Conservation (phyloP, 2,329 filamentous ascomycete species). For the Dendrostoma leiphaemia region DNA sequence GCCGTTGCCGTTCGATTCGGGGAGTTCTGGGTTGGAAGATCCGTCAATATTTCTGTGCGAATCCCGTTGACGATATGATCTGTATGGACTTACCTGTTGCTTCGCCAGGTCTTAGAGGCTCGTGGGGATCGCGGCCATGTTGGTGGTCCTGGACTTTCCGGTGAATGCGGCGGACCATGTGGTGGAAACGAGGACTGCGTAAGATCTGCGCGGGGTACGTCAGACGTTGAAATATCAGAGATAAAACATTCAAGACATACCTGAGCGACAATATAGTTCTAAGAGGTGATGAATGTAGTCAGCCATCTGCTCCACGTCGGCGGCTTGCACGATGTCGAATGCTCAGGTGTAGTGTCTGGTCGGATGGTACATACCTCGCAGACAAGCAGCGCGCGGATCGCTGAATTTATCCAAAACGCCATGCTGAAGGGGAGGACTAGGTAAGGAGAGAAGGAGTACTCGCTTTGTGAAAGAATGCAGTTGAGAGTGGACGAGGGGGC, state of each 20-base stretch:
- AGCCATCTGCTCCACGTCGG: not conserved
- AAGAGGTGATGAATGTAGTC: not conserved
- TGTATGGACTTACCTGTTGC: slow-evolving; percentile 41
- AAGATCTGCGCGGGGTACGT: slow-evolving; percentile 39
- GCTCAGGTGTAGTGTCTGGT: not conserved
- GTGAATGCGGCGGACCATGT: slow-evolving; percentile 51
- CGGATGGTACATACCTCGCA: not conserved
- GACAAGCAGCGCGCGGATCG: not conserved
- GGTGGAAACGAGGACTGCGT: slow-evolving; percentile 49
- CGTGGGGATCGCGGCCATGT: slow-evolving; percentile 48
- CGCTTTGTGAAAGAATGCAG: not conserved
- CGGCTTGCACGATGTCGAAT: not conserved
- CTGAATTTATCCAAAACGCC: not conserved
- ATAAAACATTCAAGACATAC: slow-evolving; percentile 2
- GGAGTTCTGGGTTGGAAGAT: slow-evolving; percentile 17
- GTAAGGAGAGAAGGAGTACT: not conserved
- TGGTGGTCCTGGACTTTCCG: slow-evolving; percentile 45
- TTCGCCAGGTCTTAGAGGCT: slow-evolving; percentile 50
- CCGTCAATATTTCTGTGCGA: not conserved
- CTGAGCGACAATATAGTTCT: slow-evolving; percentile 23
- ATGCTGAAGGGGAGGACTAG: not conserved
- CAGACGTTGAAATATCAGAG: not conserved
- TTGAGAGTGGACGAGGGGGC: not conserved
- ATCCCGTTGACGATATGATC: not conserved
- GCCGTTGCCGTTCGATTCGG: slow-evolving; percentile 25